Conservation (phyloP, 495 filamentous ascomycete genomes). For the Aspergillus biplanus region DNA sequence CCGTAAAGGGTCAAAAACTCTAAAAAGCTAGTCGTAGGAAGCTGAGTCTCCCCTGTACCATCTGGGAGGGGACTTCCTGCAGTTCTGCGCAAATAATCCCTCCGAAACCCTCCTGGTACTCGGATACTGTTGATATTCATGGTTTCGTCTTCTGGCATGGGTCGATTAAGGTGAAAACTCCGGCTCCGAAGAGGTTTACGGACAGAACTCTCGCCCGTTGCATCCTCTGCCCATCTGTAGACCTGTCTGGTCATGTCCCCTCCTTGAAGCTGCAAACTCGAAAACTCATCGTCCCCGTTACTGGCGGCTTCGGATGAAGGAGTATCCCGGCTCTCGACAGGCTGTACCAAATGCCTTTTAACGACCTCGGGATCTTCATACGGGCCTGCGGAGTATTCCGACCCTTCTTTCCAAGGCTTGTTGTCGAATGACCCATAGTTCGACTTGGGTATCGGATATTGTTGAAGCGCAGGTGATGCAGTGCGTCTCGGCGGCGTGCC, state of each 20-base stretch:
- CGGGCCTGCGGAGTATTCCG: constrained; percentile 44
- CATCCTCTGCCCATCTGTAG: constrained; percentile 91
- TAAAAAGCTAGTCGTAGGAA: constrained; percentile 88
- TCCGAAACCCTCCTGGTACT: constrained; percentile 88
- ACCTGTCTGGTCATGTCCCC: constrained; percentile 93
- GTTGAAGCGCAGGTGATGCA: constrained; percentile 56
- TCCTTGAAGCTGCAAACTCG: constrained; percentile 86
- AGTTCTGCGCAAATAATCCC: constrained; percentile 79
- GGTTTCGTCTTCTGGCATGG: constrained; percentile 74
- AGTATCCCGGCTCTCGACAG: constrained; percentile 46
- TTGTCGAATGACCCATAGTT: constrained; percentile 83
- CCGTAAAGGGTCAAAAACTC: constrained; percentile 95
- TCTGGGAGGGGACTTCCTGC: constrained; percentile 56
- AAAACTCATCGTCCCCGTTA: constrained; percentile 79
- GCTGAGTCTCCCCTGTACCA: constrained; percentile 54
- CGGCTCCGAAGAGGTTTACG: constrained; percentile 65
- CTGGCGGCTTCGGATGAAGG: constrained; percentile 48
- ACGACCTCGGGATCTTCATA: constrained; percentile 82
- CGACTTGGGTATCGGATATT: constrained; percentile 55
- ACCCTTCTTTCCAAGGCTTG: constrained; percentile 45
- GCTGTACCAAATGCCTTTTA: constrained; percentile 77
- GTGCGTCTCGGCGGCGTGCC: constrained; percentile 59
- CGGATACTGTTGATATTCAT: constrained; percentile 87
- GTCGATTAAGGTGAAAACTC: constrained; percentile 79
- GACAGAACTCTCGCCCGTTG: constrained; percentile 57